These are phyloP conservation scores for Pleodorina starrii DNA, from an alignment of 139 green algal genomes.

Conservation along the genomic window DNA sequence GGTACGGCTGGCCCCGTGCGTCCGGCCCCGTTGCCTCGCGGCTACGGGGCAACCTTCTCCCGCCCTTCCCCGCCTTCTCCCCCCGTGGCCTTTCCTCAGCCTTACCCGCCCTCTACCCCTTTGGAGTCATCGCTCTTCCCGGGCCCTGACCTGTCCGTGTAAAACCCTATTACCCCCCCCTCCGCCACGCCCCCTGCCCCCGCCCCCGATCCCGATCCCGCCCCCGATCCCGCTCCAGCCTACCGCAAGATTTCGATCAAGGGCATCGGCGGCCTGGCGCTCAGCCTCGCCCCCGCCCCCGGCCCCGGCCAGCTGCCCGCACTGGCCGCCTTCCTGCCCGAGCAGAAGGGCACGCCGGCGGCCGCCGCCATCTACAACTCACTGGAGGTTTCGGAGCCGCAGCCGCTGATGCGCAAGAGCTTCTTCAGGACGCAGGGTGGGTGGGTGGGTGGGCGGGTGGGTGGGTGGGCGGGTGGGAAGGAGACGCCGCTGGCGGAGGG, in stretches of 20 bases:
- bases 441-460: too few species aligned
- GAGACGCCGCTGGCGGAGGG: too few species aligned
- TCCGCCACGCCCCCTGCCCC: not conserved
- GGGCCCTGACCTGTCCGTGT: too few species aligned
- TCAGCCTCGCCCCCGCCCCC: conserved; percentile 59
- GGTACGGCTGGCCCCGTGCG: too few species aligned
- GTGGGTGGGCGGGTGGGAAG: too few species aligned
- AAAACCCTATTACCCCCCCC: too few species aligned
- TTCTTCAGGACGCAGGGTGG: conserved; percentile 69
- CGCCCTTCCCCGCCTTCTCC: too few species aligned
- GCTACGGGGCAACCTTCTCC: too few species aligned
- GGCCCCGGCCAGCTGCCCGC: not conserved
- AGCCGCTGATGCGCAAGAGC: conserved; percentile 54
- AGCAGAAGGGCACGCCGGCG: conserved; percentile 82
- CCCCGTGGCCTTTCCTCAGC: too few species aligned
- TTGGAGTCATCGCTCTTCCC: too few species aligned
- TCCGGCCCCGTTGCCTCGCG: too few species aligned
- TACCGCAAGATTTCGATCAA: conserved; percentile 78
- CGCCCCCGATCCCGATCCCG: not conserved
- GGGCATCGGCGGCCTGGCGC: conserved; percentile 71
- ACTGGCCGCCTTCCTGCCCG: conserved; percentile 76
- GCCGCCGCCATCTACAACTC: conserved; percentile 50
- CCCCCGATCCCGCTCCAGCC: conserved; percentile 13
- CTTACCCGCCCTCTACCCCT: too few species aligned
- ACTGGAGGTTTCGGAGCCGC: conserved; percentile 44